These are phyloP conservation scores for Boletus rubescentipes DNA, from an alignment of 768 basidiomycete genomes.

Conservation along the genomic window DNA sequence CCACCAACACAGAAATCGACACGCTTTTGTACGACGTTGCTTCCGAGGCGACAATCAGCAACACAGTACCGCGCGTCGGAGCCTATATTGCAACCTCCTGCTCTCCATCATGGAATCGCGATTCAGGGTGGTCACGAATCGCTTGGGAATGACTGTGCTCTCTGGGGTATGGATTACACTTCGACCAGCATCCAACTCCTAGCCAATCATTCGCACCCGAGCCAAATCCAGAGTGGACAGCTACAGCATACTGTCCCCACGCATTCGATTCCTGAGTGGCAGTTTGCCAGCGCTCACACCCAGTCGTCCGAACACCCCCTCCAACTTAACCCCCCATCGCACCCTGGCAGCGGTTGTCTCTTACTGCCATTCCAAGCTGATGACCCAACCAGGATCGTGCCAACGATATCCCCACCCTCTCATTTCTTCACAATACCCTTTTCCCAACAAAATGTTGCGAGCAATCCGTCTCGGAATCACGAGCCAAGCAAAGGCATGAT, in stretches of 20 bases:
- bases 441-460: background rate
- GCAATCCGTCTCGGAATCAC: background rate
- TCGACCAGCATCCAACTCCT: background rate
- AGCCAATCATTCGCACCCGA: background rate
- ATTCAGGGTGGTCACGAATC: background rate
- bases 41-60: background rate
- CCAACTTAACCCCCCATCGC: background rate
- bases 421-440: background rate
- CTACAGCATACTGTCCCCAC: background rate
- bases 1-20: slow-evolving; percentile 1
- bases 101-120: background rate
- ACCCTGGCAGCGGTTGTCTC: background rate
- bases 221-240: slow-evolving; percentile 1
- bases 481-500: background rate
- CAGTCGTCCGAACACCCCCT: slow-evolving; percentile 1
- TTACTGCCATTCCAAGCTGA: slow-evolving; percentile 4
- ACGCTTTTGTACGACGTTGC: background rate
- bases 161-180: background rate
- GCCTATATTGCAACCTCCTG: background rate
- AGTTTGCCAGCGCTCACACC: background rate
- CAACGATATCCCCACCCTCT: background rate
- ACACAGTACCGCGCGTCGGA: background rate
- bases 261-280: slow-evolving; percentile 5
- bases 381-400: background rate
- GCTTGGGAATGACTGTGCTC: background rate